A percentile compares a stretch with the other conserved stretches of the same genome.
These are phyloP conservation scores for Cryphonectria japonica DNA, from an alignment of 2,329 filamentous ascomycete species.

Conservation along the genomic window DNA sequence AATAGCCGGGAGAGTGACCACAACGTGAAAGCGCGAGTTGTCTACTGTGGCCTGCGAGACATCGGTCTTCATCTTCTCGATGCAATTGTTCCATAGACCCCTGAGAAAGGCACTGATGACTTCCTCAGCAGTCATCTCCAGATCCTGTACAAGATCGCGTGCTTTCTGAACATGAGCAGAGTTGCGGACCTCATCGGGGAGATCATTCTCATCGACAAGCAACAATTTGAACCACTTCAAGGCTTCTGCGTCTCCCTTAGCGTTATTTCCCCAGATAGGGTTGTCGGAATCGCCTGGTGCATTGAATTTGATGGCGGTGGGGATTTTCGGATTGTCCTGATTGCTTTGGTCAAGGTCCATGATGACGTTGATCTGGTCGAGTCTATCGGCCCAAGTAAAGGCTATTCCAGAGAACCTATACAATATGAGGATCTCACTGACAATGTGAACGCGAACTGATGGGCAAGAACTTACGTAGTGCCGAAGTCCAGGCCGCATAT, in stretches of 20 bases:
- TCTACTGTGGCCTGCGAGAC: constrained; percentile 34
- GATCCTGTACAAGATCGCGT: background rate
- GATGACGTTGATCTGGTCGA: constrained; percentile 37
- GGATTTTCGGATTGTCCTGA: constrained; percentile 39
- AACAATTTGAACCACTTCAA: constrained; percentile 49
- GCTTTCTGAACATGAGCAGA: constrained; percentile 34
- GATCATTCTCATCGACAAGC: constrained; percentile 39
- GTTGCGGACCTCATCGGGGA: constrained; percentile 31
- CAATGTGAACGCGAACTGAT: background rate
- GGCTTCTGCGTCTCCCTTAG: constrained; percentile 32
- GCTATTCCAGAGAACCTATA: constrained; percentile 46
- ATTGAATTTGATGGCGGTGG: constrained; percentile 36
- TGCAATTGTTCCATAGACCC: constrained; percentile 40
- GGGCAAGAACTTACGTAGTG: constrained; percentile 43
- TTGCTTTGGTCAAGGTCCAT: constrained; percentile 37
- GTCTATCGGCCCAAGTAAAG: constrained; percentile 40
- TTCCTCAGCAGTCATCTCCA: constrained; percentile 5
- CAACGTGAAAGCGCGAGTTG: constrained; percentile 39
- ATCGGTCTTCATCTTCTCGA: constrained; percentile 35
- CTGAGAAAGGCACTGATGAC: constrained; percentile 37
- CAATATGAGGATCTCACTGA: background rate
- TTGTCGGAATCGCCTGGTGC: fast-evolving
- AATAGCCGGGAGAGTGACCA: constrained; percentile 51
- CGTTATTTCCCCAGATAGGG: constrained; percentile 40
- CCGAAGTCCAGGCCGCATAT: constrained; percentile 51